Evolutionary conservation across 2,329 filamentous ascomycete genomes (phyloP), one percentile per base, ranked within the genome.

Genomic region (Blumeria hordei): DNA sequence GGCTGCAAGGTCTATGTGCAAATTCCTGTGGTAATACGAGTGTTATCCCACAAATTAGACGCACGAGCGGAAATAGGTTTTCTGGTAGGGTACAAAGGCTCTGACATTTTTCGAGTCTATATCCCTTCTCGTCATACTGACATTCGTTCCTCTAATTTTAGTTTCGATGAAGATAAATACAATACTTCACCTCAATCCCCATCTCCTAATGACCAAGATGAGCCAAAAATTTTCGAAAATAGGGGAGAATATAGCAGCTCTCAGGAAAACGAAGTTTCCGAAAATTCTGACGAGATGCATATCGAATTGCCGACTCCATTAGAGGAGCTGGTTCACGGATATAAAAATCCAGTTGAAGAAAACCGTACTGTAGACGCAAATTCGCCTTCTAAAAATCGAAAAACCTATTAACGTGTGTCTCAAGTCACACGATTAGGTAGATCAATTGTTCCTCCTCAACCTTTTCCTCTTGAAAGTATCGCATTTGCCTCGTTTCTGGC

Each of bases 101-200:
- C 35, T 43, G 35, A 54, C 32, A 52, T 36, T 36, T 52, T 52
- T 16, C 49, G 32, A 52, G 18, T 52, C 49, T 52, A 16, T 52
- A 18, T 35, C n/a, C 28, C 28, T 34, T 52, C 21, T 33, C 21
- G 21, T 12, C 45, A 50, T 12, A 39, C n/a, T 18, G 1, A 3
- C 14, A 41, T 37, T 1, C 50, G 50, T 41, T 53, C 50, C 11
- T 36, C 50, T 21, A 53, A 53, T 41, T 7, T 53, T 37, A 32
- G 50, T 14, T 53, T 53, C 12, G n/a, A 53, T 34, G 32, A 53
- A 32, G 28, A 41, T 18, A 28, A 11, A 3, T 34, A 50, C 18
- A 34, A 7, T 50, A 50, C 45, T 32, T 50, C 45, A 14, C 45
- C 18, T 11, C 10, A 12, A 11, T n/a, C 12, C 10, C 12, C 35